Base-by-base conservation (phyloP, 208 protist species). In the Herpetomonas muscarum region DNA sequence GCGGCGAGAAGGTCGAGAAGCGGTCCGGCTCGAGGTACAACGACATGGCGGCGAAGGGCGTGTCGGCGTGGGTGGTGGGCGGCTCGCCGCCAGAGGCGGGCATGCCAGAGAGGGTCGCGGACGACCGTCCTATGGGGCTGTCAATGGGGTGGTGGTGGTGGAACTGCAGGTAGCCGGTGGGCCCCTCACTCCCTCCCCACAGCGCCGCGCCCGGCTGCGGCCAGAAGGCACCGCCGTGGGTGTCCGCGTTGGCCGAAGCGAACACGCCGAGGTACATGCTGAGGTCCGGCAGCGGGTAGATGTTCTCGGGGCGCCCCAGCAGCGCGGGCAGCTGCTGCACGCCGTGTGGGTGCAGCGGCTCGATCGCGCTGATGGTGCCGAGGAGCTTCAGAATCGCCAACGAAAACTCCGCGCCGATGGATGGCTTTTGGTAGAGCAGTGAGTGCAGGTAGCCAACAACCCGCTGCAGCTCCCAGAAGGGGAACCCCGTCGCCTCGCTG, bases 331-430 rank as follows among this genome's bases (percentile, higher is more conserved):
- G 45, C 26, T 57, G 62, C 37, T 67, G 49, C 12, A 50, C 54
- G 41, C 65, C 55, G 31, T 75, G 66, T 9, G 58, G 26, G 24
- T 74, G 61, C 61, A 48, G 64, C n/a, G 81, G 71, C 60, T 85
- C 76, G 25, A 88, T 87, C 57, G 75, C 78, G 64, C 77, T 82
- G 67, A 92, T 87, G 15, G 81, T 92, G 30, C 81, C 79, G 10
- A 92, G 72, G 17, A 92, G 72, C 36, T 83, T 74, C 49, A 92
- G 57, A 24, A 89, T 74, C 28, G 76, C 81, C 26, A 92, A 58
- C 9, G 85, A 85, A 25, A 87, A 67, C 44, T 83, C 78, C 17
- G 78, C 67, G 32, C 73, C 70, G 32, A 89, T 76, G 2, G 78
- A 80, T 1, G 85, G 85, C 48, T 87, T 89, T 32, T 84, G 81